A percentile compares a stretch with the other conserved stretches of the same genome.
phyloP scores from a whole-genome alignment of 2,329 filamentous ascomycete genomes.

The Scedosporium boydii region DNA sequence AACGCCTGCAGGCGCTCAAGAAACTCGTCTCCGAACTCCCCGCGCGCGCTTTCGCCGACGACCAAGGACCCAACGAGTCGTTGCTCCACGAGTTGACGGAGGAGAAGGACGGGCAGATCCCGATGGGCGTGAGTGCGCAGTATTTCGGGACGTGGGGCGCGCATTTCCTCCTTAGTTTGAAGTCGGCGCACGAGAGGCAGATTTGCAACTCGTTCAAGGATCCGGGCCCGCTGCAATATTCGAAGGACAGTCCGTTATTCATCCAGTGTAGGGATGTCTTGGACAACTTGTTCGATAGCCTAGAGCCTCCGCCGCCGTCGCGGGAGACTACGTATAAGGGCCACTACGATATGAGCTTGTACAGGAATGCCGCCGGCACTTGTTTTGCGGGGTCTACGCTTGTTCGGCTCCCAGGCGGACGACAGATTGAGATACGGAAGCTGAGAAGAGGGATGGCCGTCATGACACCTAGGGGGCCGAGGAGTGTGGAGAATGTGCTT shows the following conservation, averaged over 20 bases:
- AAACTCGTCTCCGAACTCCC: constrained; percentile 24
- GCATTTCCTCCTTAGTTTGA: constrained; percentile 48
- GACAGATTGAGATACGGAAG: constrained; percentile 27
- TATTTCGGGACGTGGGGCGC: constrained; percentile 43
- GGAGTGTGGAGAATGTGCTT: constrained; percentile 40
- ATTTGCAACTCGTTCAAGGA: constrained; percentile 56
- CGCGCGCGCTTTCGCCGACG: constrained; percentile 16
- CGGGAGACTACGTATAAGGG: not conserved
- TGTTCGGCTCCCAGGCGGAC: constrained; percentile 34
- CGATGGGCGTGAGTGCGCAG: constrained; percentile 30
- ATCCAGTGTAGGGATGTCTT: constrained; percentile 36
- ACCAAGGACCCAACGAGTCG: constrained; percentile 31
- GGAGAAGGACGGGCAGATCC: constrained; percentile 37
- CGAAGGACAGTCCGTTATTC: constrained; percentile 41
- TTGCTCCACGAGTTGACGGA: constrained; percentile 40
- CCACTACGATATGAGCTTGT: constrained; percentile 1
- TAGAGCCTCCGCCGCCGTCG: constrained; percentile 34
- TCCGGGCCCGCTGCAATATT: constrained; percentile 45
- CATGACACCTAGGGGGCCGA: constrained; percentile 37
- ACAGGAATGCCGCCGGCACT: constrained; percentile 18
- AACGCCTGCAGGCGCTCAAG: constrained; percentile 16
- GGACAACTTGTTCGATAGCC: constrained; percentile 36
- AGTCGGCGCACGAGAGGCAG: constrained; percentile 46
- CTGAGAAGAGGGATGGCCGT: constrained; percentile 38
- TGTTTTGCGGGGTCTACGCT: constrained; percentile 44